Evolutionary conservation across 768 basidiomycete species (phyloP).

Genomic region (Tremella fuciformis): DNA sequence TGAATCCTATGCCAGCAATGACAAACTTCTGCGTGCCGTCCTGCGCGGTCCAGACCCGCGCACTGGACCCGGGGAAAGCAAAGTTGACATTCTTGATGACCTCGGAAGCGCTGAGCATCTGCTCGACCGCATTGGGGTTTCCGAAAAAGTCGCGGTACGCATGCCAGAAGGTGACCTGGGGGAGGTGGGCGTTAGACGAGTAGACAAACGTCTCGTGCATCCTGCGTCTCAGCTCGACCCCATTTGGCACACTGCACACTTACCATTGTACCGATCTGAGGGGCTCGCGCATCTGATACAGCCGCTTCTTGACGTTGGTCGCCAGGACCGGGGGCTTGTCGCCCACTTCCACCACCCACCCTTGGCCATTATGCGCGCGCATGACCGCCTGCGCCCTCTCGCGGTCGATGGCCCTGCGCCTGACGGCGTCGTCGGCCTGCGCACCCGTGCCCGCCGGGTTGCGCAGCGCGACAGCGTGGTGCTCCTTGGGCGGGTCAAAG

Average conservation of each 20-base stretch:
- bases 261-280: constrained; percentile 47
- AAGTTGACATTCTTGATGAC: constrained; percentile 88
- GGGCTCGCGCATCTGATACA: constrained; percentile 43
- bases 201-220: constrained; percentile 85
- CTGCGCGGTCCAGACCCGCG: constrained; percentile 72
- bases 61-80: constrained; percentile 79
- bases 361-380: constrained; percentile 23
- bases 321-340: constrained; percentile 30
- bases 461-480: constrained; percentile 10
- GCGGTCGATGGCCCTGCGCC: constrained; percentile 25
- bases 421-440: constrained; percentile 24
- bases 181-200: constrained; percentile 72
- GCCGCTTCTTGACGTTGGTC: constrained; percentile 14
- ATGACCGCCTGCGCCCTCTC: constrained; percentile 29
- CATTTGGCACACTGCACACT: constrained; percentile 10
- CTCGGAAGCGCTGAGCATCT: constrained; percentile 75
- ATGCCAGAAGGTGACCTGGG: constrained; percentile 94
- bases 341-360: constrained; percentile 24
- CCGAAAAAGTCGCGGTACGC: constrained; percentile 82
- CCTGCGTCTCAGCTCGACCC: constrained; percentile 56
- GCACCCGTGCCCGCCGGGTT: constrained; percentile 32
- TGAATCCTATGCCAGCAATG: constrained; percentile 73
- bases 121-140: constrained; percentile 48
- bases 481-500: constrained; percentile 12
- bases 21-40: constrained; percentile 61